A percentile compares a stretch with the other conserved stretches of the same genome.
Conservation (phyloP, 2,329 filamentous ascomycete species). For the Trichoderma semiorbis region DNA sequence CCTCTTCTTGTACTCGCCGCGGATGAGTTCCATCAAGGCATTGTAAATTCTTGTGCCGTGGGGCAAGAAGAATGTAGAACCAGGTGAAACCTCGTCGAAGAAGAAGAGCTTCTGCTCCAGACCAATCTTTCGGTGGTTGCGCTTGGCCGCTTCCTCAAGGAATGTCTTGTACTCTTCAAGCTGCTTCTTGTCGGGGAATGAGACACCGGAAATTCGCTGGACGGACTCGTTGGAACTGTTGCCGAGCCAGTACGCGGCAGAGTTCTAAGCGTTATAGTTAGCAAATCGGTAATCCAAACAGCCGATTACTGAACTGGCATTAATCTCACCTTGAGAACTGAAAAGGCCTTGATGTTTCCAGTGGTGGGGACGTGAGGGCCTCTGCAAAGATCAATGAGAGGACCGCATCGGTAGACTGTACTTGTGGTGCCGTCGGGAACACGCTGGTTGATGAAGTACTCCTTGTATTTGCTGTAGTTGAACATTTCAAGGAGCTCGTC, state of each 20-base stretch:
- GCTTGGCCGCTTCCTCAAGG: constrained; percentile 95
- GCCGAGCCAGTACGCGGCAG: constrained; percentile 83
- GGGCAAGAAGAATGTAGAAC: constrained; percentile 86
- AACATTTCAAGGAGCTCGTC: constrained; percentile 92
- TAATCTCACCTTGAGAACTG: constrained; percentile 69
- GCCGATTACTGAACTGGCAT: neutral
- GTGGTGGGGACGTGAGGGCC: constrained; percentile 92
- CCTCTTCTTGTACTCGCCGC: constrained; percentile 85
- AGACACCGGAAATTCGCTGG: constrained; percentile 94
- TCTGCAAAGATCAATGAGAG: constrained; percentile 90
- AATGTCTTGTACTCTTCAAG: constrained; percentile 93
- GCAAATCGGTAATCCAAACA: neutral
- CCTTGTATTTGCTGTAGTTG: constrained; percentile 96
- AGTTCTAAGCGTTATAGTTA: constrained; percentile 52
- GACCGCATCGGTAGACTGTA: constrained; percentile 92
- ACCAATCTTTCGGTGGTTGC: constrained; percentile 90
- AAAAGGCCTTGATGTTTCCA: constrained; percentile 88
- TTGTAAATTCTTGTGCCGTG: constrained; percentile 95
- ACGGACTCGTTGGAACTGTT: constrained; percentile 92
- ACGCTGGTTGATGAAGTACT: constrained; percentile 76
- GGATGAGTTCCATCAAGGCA: constrained; percentile 74
- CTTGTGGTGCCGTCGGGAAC: constrained; percentile 81
- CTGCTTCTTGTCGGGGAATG: constrained; percentile 91
- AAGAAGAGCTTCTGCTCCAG: constrained; percentile 97
- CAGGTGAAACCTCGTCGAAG: constrained; percentile 91